Base-by-base conservation (phyloP, 192 early-diverging fungal species). In the Coemansia sp. region DNA sequence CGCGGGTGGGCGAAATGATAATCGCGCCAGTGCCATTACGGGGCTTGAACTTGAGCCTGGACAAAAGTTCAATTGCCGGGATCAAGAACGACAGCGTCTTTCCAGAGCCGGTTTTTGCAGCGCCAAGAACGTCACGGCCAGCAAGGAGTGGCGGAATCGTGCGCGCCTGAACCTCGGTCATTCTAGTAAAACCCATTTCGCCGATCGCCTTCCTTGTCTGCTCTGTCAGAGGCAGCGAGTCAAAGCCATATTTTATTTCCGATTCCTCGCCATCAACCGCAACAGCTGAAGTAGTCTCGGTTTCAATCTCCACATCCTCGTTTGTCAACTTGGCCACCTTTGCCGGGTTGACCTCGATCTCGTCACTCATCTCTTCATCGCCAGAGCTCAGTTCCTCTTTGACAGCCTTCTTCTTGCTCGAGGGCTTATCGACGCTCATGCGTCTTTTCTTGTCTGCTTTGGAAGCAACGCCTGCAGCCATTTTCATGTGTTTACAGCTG, bases 111-210 rank as follows among this genome's bases (percentile, higher is more conserved):
- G 98, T 99, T 81, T 98, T 99, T 37, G 98, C 98, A 60, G 96
- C 96, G 53, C 98, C 98, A 35, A 99, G 85, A 38, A 99, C 95
- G 84, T 99, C 98, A 48, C 94, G 89, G 51, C 98, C 98, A 14
- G 95, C 95, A 85, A 99, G 88, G 59, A 95, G 88, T 41, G 98
- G 91, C 17, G 95, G 96, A 64, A 99, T 98, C 8, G 91, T 91
- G 41, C 95, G 87, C 48, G 96, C 96, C 83, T 99, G 98, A 54
- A 99, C 92, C 75, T 98, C 94, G 11, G 96, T 99, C 96, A 98
- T 98, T 61, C 81, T 82, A 38, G 85, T 87, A 79, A 98, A 98
- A 36, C 95, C 95, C 90, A 98, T 93, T 58, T 95, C 96, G 48
- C 85, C 76, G 64, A 95, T 93, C 17, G 92, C 94, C 64, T 92